Base-by-base conservation (phyloP, 208 protist species). In the Porcisia deanei region DNA sequence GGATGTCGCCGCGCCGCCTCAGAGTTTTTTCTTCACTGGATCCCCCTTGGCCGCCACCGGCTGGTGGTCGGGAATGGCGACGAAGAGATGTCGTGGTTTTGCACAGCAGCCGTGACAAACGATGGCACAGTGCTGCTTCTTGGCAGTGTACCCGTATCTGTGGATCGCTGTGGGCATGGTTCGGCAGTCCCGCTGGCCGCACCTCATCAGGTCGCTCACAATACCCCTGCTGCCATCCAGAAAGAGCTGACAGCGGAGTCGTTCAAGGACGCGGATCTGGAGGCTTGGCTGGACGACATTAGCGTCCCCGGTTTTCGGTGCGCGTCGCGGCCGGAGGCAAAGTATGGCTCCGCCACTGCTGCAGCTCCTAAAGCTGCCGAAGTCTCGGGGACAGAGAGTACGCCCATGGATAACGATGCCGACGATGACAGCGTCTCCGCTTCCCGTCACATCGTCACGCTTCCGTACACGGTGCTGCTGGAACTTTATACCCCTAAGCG, bases 241-340 rank as follows among this genome's bases (percentile, higher is more conserved):
- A 71, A 7, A 79, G 37, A 63, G 53, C 10, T 0, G 64, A 54
- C 39, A 43, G 53, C 20, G 63, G 65, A 77, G 54, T 7, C 66
- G 34, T 76, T 73, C 63, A 75, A 58, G 49, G 71, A 71, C 18
- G 45, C 69, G 3, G 59, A 69, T 54, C 53, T 91, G 70, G 78
- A 88, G 45, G 76, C 66, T 8, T 92, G 88, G 88, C 77, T 92
- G 52, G 83, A 88, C 47, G 83, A 85, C 22, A 60, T 88, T 57
- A 71, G 83, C 57, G 52, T 61, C 7, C 70, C 78, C 30, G 39
- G 37, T 20, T 37, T 43, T 16, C 34, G 57, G 34, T 41, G 34
- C 18, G n/a, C 69, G 6, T 58, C 55, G 22, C n/a, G 7, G 20
- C 22, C 41, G 49, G 55, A 20, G 47, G 53, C 53, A 25, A 54